A percentile compares a stretch with the other conserved stretches of the same genome.
phyloP scores from a whole-genome alignment of 257 asterid species.

The Nicotiana otophora region DNA sequence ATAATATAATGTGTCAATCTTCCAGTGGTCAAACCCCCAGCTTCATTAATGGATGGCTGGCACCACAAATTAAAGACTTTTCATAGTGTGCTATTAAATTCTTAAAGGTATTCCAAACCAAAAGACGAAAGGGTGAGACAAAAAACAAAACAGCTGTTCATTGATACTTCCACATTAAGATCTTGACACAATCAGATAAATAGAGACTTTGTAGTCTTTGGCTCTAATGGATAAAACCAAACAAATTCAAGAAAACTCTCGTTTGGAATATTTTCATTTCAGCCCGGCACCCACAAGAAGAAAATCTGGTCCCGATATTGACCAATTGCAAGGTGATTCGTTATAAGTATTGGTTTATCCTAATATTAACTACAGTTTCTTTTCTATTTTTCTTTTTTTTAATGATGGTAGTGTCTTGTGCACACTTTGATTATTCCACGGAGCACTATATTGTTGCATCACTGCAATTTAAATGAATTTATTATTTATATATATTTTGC shows the following conservation, averaged over 20 bases:
- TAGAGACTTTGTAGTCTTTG: not conserved
- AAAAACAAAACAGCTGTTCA: not conserved
- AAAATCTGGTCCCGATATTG: not conserved
- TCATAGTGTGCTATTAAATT: not conserved
- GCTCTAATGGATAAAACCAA: not conserved
- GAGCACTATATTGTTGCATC: not conserved
- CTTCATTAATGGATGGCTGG: not conserved
- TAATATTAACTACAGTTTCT: no score
- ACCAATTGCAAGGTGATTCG: not conserved
- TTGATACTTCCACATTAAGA: conserved; percentile 5
- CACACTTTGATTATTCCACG: no score
- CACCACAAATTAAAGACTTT: not conserved
- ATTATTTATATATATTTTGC: not conserved
- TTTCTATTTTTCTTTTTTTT: no score
- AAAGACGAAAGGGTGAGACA: not conserved
- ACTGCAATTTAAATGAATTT: not conserved
- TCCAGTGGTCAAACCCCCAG: not conserved
- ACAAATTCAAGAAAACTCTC: not conserved
- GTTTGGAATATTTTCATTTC: not conserved
- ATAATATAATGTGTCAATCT: not conserved
- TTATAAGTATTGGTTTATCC: not conserved
- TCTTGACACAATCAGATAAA: not conserved
- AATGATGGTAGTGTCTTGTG: no score
- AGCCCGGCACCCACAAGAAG: not conserved
- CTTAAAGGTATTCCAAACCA: not conserved